Evolutionary conservation across 2,329 filamentous ascomycete species (phyloP).

Genomic region (Metarhizium robertsii): DNA sequence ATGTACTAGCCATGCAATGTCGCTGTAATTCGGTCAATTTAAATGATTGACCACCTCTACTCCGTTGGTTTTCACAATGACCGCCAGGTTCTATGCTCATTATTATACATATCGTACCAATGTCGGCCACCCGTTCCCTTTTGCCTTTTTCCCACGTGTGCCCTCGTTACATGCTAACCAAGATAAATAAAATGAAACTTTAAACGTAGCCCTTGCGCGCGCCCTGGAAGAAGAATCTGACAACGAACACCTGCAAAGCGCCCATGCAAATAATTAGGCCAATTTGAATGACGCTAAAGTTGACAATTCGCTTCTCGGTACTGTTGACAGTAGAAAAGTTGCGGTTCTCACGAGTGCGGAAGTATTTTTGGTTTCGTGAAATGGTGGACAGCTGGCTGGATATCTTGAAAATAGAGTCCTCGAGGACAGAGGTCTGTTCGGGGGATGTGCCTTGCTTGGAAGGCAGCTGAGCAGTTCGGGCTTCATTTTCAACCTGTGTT

Average conservation of each 20-base stretch:
- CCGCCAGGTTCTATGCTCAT: conserved; percentile 8
- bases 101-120: conserved; percentile 17
- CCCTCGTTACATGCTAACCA: conserved; percentile 19
- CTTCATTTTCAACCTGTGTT: conserved; percentile 78
- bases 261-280: conserved; percentile 92
- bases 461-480: conserved; percentile 63
- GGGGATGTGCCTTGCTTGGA: conserved; percentile 80
- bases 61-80: neutral
- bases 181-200: conserved; percentile 17
- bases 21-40: neutral
- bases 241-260: conserved; percentile 90
- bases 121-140: conserved; percentile 14
- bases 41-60: neutral
- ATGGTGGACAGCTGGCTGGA: conserved; percentile 90
- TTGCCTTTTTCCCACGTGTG: conserved; percentile 16
- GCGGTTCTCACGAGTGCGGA: conserved; percentile 95
- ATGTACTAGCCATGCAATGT: neutral
- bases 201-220: conserved; percentile 62
- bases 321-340: conserved; percentile 98
- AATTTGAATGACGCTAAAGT: conserved; percentile 91
- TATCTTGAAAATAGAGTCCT: conserved; percentile 93
- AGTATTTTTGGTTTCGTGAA: conserved; percentile 97
- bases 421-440: conserved; percentile 80
- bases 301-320: conserved; percentile 92
- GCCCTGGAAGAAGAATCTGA: conserved; percentile 96